These are phyloP conservation scores for Macrocybe sp. DNA, from an alignment of 1,284 basidiomycete species.

Conservation along the genomic window DNA sequence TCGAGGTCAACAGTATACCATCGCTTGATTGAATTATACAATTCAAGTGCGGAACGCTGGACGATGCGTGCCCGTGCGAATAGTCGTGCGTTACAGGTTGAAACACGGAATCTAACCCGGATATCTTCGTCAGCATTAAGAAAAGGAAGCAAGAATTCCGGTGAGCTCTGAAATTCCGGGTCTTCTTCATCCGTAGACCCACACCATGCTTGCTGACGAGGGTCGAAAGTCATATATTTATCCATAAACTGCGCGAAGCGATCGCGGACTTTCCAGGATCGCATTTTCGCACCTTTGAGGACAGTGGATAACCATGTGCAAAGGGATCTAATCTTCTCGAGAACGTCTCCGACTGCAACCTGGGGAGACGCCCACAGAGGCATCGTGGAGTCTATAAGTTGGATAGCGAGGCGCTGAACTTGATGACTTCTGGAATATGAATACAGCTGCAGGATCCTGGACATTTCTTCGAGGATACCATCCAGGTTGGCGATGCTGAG, in stretches of 20 bases:
- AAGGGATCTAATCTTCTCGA: constrained; percentile 42
- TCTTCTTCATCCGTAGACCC: constrained; percentile 15
- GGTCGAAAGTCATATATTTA: constrained; percentile 59
- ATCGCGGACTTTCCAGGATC: constrained; percentile 70
- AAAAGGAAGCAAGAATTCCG: constrained; percentile 40
- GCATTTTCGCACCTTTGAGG: constrained; percentile 38
- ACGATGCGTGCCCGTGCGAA: constrained; percentile 39
- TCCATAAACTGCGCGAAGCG: constrained; percentile 62
- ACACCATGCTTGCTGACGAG: constrained; percentile 47
- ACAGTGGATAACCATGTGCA: constrained; percentile 48
- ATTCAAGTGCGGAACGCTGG: constrained; percentile 22
- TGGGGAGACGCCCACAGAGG: constrained; percentile 50
- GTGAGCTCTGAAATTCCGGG: constrained; percentile 28
- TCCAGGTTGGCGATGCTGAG: constrained; percentile 49
- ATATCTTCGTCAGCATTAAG: constrained; percentile 71
- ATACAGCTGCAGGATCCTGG: constrained; percentile 52
- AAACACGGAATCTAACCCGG: constrained; percentile 80
- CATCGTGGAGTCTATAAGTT: constrained; percentile 65
- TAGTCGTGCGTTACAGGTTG: constrained; percentile 57
- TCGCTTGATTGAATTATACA: constrained; percentile 43
- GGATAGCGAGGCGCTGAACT: constrained; percentile 50
- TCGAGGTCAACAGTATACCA: constrained; percentile 37
- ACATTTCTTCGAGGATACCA: constrained; percentile 50
- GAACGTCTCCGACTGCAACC: constrained; percentile 32
- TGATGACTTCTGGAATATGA: constrained; percentile 50